Conservation (phyloP, 257 asterid genomes). For the Jaltomata sinuosa region DNA sequence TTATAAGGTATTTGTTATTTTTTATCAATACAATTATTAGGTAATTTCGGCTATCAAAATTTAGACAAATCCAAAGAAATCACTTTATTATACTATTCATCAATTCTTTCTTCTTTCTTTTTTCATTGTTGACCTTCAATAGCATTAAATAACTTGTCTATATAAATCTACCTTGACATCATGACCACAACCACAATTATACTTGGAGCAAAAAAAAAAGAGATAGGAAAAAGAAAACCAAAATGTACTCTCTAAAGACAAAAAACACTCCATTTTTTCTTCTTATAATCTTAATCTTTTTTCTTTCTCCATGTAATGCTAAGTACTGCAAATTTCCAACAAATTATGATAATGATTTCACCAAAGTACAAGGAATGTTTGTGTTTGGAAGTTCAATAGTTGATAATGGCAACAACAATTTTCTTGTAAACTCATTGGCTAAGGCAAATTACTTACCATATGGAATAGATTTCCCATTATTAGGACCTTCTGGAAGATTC, state of each 20-base stretch:
- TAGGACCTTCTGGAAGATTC: conserved; percentile 59
- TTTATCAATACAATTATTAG: no score
- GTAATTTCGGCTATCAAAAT: not conserved
- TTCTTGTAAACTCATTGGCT: conserved; percentile 38
- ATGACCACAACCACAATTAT: not conserved
- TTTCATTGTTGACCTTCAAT: not conserved
- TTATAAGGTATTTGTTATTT: no score
- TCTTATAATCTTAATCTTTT: not conserved
- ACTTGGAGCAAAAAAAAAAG: not conserved
- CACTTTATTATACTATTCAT: not conserved
- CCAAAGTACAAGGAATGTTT: conserved; percentile 51
- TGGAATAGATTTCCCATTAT: conserved; percentile 51
- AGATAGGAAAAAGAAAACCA: not conserved
- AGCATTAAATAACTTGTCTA: not conserved
- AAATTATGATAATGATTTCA: not conserved
- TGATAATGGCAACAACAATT: conserved; percentile 79
- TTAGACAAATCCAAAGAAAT: not conserved
- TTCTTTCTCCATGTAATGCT: not conserved
- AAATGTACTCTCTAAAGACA: not conserved
- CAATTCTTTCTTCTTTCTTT: not conserved
- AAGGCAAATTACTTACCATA: conserved; percentile 60
- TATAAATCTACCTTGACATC: not conserved
- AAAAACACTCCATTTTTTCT: not conserved
- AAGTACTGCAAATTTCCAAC: not conserved
- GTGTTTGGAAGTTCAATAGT: conserved; percentile 83